Percentiles rank a stretch among this genome's conserved stretches.
These are phyloP conservation scores for Panicum miliaceum DNA, from an alignment of 176 grass and related monocot genomes.

Conservation along the genomic window DNA sequence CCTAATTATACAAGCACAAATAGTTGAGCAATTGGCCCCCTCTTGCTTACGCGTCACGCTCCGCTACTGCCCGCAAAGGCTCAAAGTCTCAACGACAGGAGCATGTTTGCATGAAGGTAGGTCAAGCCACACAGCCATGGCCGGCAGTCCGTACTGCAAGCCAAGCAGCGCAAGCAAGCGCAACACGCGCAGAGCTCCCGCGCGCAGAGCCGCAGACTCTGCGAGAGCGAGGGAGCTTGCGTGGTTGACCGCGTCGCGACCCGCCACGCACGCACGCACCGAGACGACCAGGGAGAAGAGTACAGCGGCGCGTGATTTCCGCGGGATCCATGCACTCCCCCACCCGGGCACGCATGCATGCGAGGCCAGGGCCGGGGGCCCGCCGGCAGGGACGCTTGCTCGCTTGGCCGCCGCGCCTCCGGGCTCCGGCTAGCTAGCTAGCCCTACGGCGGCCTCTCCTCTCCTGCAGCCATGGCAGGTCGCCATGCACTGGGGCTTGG, in stretches of 20 bases:
- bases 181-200: neutral
- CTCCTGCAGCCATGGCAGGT: neutral
- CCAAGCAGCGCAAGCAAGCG: neutral
- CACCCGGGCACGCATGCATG: neutral
- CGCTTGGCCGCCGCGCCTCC: conserved; percentile 11
- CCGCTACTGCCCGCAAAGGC: no score
- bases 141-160: neutral
- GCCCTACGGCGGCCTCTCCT: no score
- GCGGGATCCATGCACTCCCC: conserved; percentile 43
- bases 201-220: no score
- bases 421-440: no score
- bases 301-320: conserved; percentile 47
- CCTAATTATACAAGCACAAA: no score
- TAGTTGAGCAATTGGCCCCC: no score
- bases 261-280: neutral
- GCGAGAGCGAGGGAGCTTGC: neutral
- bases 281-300: neutral
- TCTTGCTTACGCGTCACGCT: no score
- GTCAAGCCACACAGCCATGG: neutral
- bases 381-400: neutral
- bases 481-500: neutral
- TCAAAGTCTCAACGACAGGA: no score
- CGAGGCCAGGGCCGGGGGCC: no score
- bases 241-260: conserved; percentile 25
- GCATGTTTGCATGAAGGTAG: neutral